Evolutionary conservation across 1,284 basidiomycete genomes (phyloP).

Genomic region (Trichosporon ovoides): DNA sequence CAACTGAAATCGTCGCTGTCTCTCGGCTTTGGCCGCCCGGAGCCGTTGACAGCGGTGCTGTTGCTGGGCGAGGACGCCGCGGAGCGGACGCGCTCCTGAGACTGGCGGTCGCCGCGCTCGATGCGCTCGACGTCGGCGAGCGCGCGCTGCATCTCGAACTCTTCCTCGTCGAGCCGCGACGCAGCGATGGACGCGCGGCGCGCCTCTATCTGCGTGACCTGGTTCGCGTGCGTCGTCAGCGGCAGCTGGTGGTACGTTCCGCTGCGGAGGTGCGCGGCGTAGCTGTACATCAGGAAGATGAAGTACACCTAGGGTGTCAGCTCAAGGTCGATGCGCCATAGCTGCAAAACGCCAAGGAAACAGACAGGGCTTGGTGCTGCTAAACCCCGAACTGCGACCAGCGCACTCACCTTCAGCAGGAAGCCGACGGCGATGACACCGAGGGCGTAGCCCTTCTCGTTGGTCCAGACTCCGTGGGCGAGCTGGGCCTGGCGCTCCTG

Average conservation of each 20-base stretch:
- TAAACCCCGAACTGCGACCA: neutral
- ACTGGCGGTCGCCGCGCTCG: neutral
- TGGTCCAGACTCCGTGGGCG: slow-evolving; percentile 78
- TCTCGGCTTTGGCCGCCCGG: neutral
- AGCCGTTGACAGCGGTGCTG: neutral
- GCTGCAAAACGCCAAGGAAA: neutral
- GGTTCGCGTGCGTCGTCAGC: slow-evolving; percentile 44
- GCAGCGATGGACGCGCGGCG: neutral
- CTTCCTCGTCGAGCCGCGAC: slow-evolving; percentile 7
- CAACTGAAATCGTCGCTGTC: slow-evolving; percentile 3
- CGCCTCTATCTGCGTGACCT: neutral
- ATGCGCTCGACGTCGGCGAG: neutral
- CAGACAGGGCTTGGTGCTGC: neutral
- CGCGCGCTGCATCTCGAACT: slow-evolving; percentile 5
- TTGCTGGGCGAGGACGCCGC: neutral
- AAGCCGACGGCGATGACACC: slow-evolving; percentile 74
- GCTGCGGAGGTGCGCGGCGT: slow-evolving; percentile 84
- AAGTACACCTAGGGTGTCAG: slow-evolving; percentile 71
- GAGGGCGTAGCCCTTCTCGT: slow-evolving; percentile 76
- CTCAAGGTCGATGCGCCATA: neutral
- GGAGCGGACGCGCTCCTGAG: neutral
- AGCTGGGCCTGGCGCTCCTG: slow-evolving; percentile 51
- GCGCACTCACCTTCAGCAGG: slow-evolving; percentile 69
- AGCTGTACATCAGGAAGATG: slow-evolving; percentile 84
- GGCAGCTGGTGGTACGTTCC: slow-evolving; percentile 84